Base-by-base conservation (phyloP, 805 yeast species). In the Ogataea nitratoaversa region DNA sequence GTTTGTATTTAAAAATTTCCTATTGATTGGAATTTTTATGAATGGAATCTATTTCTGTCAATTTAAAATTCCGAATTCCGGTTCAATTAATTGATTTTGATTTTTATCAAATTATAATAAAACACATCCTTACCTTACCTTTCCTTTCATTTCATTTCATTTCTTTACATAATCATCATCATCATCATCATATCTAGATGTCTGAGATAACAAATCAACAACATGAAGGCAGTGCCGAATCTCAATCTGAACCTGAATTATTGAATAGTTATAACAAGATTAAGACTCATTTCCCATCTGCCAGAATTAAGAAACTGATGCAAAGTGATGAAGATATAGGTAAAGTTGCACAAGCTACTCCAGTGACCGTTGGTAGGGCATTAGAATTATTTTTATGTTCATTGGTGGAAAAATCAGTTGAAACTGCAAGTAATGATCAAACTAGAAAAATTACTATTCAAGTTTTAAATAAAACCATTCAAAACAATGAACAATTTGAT, bases 241-340 rank as follows among this genome's bases (percentile, higher is more conserved):
- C 19, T 14, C 5, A 17, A 4, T 9, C 23, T 11, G 30, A 18
- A 18, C 23, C 9, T n/a, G 32, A 13, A 7, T 5, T 17, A n/a
- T 49, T 41, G 44, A 49, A 32, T 41, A 54, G 54, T 14, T 76
- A 71, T 47, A 72, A 70, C 38, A 67, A 63, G 43, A 80, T 84
- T 48, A 84, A 83, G 60, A 84, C 93, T 27, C 95, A 84, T 57
- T 85, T 85, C 62, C 95, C 95, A 4, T 84, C 89, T 5, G 98
- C 98, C 3, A 78, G 98, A 47, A 89, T 93, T 54, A 93, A 93
- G 69, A 87, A 93, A 54, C 78, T 93, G 43, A 91, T 93, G 96
- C 99, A 93, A 59, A 82, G 95, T 22, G 99, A 93, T 63, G 99
- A 93, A 48, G 99, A 93, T 48, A 90, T 93, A 33, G 99, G 99